These are phyloP conservation scores for Bremia lactucae DNA, from an alignment of 352 stramenopile genomes.

Conservation along the genomic window DNA sequence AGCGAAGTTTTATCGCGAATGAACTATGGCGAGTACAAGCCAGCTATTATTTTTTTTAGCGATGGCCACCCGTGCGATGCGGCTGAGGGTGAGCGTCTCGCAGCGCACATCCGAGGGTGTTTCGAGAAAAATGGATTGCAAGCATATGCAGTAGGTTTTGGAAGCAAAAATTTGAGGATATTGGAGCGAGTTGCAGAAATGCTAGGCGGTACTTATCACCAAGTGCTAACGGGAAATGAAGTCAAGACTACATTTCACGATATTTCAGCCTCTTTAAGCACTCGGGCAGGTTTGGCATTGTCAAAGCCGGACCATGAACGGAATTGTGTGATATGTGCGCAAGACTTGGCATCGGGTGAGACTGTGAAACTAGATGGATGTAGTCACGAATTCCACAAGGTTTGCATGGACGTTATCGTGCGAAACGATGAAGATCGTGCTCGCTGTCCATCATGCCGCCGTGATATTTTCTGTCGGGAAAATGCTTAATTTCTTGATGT, in stretches of 20 bases:
- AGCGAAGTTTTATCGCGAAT: constrained; percentile 64
- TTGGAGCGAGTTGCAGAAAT: constrained; percentile 43
- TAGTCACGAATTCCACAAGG: constrained; percentile 39
- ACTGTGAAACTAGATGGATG: constrained; percentile 33
- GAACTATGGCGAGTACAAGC: constrained; percentile 47
- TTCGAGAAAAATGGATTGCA: constrained; percentile 56
- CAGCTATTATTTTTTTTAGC: constrained; percentile 70
- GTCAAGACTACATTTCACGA: constrained; percentile 64
- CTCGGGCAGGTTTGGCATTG: constrained; percentile 42
- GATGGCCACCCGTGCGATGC: constrained; percentile 49
- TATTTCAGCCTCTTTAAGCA: constrained; percentile 64
- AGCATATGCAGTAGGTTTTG: constrained; percentile 64
- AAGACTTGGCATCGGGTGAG: constrained; percentile 41
- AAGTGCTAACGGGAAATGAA: constrained; percentile 51
- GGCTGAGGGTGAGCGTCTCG: constrained; percentile 35
- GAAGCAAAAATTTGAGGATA: constrained; percentile 44
- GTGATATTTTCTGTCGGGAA: constrained; percentile 5
- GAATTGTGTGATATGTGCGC: constrained; percentile 49
- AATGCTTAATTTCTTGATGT: no score
- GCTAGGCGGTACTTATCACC: constrained; percentile 50
- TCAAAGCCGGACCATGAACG: constrained; percentile 46
- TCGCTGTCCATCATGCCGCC: constrained; percentile 23
- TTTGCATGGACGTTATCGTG: constrained; percentile 29
- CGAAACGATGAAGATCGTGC: constrained; percentile 16
- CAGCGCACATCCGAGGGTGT: constrained; percentile 31